These are phyloP conservation scores for Calonectria montana DNA, from an alignment of 2,329 filamentous ascomycete species.

Conservation along the genomic window DNA sequence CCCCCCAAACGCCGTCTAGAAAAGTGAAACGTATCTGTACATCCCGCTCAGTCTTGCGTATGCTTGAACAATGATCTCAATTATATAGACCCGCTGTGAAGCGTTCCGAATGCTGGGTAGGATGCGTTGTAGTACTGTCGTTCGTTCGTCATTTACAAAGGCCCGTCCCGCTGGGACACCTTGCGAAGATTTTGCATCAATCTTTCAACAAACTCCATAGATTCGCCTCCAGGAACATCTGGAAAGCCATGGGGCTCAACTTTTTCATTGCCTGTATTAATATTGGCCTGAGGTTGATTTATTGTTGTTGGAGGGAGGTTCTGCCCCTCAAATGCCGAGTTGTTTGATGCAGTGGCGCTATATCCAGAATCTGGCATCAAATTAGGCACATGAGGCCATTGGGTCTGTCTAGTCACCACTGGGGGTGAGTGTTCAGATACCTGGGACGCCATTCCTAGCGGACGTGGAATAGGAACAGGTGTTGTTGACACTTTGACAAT, in stretches of 20 bases:
- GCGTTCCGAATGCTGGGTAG: not conserved
- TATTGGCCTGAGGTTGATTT: not conserved
- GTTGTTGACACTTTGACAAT: slow-evolving; percentile 40
- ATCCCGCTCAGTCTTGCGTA: slow-evolving; percentile 2
- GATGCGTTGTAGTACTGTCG: not conserved
- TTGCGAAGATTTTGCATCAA: slow-evolving; percentile 64
- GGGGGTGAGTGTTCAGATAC: not conserved
- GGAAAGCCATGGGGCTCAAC: slow-evolving; percentile 49
- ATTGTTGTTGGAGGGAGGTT: not conserved
- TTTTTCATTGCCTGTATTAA: not conserved
- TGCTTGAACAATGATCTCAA: not conserved
- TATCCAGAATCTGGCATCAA: not conserved
- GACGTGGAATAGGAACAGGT: slow-evolving; percentile 47
- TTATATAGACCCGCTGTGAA: slow-evolving; percentile 4
- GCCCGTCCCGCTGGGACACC: slow-evolving; percentile 44
- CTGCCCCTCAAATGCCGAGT: not conserved
- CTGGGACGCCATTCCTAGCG: slow-evolving; percentile 31
- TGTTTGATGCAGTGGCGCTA: not conserved
- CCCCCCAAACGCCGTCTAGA: slow-evolving; percentile 20
- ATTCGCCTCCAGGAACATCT: slow-evolving; percentile 56
- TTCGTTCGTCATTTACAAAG: slow-evolving; percentile 8
- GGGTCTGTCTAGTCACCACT: not conserved
- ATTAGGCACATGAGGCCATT: not conserved
- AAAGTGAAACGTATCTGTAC: slow-evolving; percentile 13
- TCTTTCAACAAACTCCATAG: slow-evolving; percentile 62